Percentiles rank a stretch among this genome's conserved stretches.
phyloP scores from a whole-genome alignment of 768 basidiomycete genomes.

The Lactarius trivialis region DNA sequence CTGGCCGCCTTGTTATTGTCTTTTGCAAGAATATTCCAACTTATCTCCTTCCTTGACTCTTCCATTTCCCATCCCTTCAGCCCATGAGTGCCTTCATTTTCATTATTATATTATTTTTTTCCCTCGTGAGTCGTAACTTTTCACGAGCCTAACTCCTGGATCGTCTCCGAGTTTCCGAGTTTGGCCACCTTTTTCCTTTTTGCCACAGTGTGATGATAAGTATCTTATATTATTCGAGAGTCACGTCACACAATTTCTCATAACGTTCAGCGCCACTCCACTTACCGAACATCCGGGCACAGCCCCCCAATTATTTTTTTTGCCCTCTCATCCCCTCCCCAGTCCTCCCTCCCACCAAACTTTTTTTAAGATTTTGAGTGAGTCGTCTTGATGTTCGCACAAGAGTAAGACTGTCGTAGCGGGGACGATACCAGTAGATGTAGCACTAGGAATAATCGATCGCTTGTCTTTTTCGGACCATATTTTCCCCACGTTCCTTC shows the following conservation, averaged over 20 bases:
- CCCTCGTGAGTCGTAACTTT: slow-evolving; percentile 16
- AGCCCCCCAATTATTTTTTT: not conserved
- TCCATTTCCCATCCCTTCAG: slow-evolving; percentile 20
- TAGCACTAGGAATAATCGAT: not conserved
- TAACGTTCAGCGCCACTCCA: slow-evolving; percentile 15
- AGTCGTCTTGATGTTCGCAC: not conserved
- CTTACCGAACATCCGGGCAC: slow-evolving; percentile 7
- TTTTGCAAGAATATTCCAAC: slow-evolving; percentile 18
- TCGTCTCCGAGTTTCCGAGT: not conserved
- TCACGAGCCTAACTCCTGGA: not conserved
- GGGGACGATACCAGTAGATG: not conserved
- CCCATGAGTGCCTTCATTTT: slow-evolving; percentile 6
- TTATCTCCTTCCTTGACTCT: slow-evolving; percentile 16
- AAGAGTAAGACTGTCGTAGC: not conserved
- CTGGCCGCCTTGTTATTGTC: slow-evolving; percentile 25
- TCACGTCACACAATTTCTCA: slow-evolving; percentile 8
- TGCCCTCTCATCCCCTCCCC: not conserved
- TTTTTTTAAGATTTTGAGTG: not conserved
- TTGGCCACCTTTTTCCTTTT: slow-evolving; percentile 1
- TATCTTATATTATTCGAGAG: not conserved
- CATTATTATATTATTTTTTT: slow-evolving; percentile 1
- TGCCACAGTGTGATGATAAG: not conserved
- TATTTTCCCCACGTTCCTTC: slow-evolving; percentile 9
- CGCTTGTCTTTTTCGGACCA: not conserved
- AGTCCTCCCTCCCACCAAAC: not conserved